These are phyloP conservation scores for Zoysia japonica DNA, from an alignment of 176 grass and related monocot species.

Conservation along the genomic window DNA sequence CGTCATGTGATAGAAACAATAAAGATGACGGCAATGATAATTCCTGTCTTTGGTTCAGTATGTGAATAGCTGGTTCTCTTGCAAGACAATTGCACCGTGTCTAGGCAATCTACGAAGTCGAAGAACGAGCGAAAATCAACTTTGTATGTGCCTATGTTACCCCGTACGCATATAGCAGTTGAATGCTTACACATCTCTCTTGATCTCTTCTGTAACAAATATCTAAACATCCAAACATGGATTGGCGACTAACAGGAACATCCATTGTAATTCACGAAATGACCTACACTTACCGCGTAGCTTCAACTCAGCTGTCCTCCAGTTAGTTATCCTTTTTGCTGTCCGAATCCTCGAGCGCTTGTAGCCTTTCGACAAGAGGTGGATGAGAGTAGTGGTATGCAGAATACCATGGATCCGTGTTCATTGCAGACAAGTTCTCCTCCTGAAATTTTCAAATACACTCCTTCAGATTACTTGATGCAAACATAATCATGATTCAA, in stretches of 20 bases:
- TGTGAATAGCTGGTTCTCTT: conserved; percentile 25
- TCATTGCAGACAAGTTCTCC: conserved; percentile 98
- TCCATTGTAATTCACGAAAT: neutral
- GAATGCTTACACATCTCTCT: conserved; percentile 19
- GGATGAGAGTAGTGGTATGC: conserved; percentile 99
- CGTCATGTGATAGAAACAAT: too few species aligned
- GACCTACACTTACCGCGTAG: neutral
- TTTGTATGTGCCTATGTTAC: neutral
- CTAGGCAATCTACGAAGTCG: conserved; percentile 14
- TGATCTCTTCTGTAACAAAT: neutral
- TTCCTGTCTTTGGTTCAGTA: too few species aligned
- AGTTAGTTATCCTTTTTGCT: conserved; percentile 77
- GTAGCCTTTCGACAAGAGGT: conserved; percentile 89
- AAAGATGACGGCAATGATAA: too few species aligned
- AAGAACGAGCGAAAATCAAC: neutral
- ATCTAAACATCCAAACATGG: conserved; percentile 1
- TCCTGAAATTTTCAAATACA: conserved; percentile 58
- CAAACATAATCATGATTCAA: neutral
- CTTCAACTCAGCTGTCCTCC: neutral
- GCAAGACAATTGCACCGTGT: conserved; percentile 6
- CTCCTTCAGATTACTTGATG: conserved; percentile 12
- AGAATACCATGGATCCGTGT: conserved; percentile 98
- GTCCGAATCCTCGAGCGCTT: conserved; percentile 70
- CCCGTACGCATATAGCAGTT: neutral
- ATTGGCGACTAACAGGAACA: neutral